Conservation (phyloP, 169 alveolate genomes). For the Babesia caballi region DNA sequence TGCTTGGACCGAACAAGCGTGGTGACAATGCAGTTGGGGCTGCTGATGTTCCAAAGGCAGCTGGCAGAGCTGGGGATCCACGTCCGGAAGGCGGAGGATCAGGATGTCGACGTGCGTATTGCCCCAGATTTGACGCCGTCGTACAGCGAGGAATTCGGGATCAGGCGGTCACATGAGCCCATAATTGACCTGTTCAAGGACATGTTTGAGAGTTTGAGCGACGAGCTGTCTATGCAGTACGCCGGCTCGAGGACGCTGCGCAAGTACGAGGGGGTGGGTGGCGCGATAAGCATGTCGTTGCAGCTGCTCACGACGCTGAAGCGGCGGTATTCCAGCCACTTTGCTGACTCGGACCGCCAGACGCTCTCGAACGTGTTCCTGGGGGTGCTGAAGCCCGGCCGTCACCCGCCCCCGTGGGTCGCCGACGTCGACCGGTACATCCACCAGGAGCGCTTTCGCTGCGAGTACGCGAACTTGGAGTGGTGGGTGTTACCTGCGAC, state of each 20-base stretch:
- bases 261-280: slow-evolving; percentile 64
- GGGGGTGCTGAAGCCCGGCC: slow-evolving; percentile 49
- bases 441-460: slow-evolving; percentile 11
- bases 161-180: slow-evolving; percentile 20
- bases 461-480: slow-evolving; percentile 31
- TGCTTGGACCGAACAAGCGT: slow-evolving; percentile 97
- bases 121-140: not conserved
- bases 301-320: slow-evolving; percentile 71
- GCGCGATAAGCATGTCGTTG: slow-evolving; percentile 60
- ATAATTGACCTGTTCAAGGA: slow-evolving; percentile 40
- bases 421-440: slow-evolving; percentile 35
- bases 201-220: slow-evolving; percentile 72
- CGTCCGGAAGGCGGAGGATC: not conserved
- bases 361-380: slow-evolving; percentile 60
- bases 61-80: slow-evolving; percentile 44
- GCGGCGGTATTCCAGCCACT: slow-evolving; percentile 67
- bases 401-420: slow-evolving; percentile 32
- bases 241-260: slow-evolving; percentile 78
- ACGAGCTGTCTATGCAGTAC: slow-evolving; percentile 73
- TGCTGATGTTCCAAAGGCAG: slow-evolving; percentile 53
- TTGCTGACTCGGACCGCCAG: slow-evolving; percentile 74
- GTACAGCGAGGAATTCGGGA: slow-evolving; percentile 16
- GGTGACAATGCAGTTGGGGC: slow-evolving; percentile 70
- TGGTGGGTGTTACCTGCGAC: slow-evolving; percentile 42
- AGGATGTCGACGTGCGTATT: not conserved